Conservation (phyloP, 2,329 filamentous ascomycete genomes). For the Anthostomella pinea region DNA sequence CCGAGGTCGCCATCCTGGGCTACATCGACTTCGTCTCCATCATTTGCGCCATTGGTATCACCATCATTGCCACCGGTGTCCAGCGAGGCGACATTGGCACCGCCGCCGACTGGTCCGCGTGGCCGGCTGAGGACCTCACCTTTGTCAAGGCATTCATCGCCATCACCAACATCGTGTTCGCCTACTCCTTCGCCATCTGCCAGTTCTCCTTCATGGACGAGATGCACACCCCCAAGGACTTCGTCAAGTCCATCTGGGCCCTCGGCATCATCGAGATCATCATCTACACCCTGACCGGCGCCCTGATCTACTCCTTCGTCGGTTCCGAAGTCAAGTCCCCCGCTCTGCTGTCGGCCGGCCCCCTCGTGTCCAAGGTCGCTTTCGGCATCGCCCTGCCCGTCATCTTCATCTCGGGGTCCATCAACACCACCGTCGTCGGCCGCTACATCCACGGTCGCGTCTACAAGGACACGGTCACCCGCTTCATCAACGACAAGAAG, state of each 20-base stretch:
- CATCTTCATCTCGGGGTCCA: conserved; percentile 63
- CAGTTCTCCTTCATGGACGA: conserved; percentile 38
- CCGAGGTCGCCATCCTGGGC: conserved; percentile 56
- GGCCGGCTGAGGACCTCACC: conserved; percentile 32
- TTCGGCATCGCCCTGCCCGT: conserved; percentile 62
- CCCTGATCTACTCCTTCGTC: conserved; percentile 61
- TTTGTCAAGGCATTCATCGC: conserved; percentile 50
- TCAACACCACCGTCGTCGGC: conserved; percentile 56
- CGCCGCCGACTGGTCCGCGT: conserved; percentile 31
- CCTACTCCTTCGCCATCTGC: conserved; percentile 47
- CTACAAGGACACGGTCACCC: conserved; percentile 29
- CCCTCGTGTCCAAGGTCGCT: conserved; percentile 54
- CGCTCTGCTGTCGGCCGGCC: conserved; percentile 56
- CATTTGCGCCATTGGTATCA: conserved; percentile 54
- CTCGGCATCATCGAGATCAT: conserved; percentile 53
- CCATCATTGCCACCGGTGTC: conserved; percentile 57
- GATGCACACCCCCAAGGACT: conserved; percentile 39
- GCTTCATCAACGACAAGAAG: conserved; percentile 34
- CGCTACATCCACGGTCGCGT: conserved; percentile 34
- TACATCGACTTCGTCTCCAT: conserved; percentile 59
- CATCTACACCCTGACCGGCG: conserved; percentile 59
- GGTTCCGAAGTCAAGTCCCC: conserved; percentile 56
- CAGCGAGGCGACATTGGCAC: conserved; percentile 17
- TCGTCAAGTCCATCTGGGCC: conserved; percentile 43
- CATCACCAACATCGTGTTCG: conserved; percentile 61